Percentiles rank a stretch among this genome's conserved stretches.
These are phyloP conservation scores for Rhipidocladum racemiflorum DNA, from an alignment of 176 grass and related monocot species.

Conservation along the genomic window DNA sequence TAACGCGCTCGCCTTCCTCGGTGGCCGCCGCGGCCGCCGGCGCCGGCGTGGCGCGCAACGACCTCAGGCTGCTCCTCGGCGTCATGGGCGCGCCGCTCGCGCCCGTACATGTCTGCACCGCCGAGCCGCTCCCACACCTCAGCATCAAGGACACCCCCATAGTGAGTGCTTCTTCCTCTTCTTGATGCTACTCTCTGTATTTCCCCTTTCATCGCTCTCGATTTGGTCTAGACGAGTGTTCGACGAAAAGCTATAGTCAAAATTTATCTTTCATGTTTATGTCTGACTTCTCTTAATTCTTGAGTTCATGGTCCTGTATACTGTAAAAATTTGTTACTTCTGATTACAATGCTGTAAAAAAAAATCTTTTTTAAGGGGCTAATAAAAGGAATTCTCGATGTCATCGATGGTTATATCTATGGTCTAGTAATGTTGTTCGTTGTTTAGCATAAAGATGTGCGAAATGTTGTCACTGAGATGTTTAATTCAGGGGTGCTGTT, in stretches of 20 bases:
- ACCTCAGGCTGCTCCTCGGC: conserved; percentile 63
- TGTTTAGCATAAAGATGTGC: not conserved
- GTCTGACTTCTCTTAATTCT: not conserved
- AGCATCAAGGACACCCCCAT: conserved; percentile 80
- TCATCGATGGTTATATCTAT: not conserved
- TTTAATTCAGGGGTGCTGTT: not conserved
- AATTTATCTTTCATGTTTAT: not conserved
- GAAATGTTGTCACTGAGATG: not conserved
- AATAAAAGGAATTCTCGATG: not conserved
- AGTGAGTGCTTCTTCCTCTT: conserved; percentile 30
- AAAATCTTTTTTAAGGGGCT: not conserved
- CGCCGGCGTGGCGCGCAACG: conserved; percentile 40
- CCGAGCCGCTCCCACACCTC: conserved; percentile 65
- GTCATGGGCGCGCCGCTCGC: conserved; percentile 73
- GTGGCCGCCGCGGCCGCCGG: not conserved
- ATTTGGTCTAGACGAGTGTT: conserved; percentile 20
- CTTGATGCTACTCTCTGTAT: not conserved
- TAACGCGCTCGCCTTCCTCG: conserved; percentile 38
- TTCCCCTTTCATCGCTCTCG: not conserved
- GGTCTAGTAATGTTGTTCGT: conserved; percentile 1
- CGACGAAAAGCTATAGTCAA: conserved; percentile 20
- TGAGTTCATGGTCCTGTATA: conserved; percentile 12
- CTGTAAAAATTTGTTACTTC: conserved; percentile 19
- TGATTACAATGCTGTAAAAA: conserved; percentile 3
- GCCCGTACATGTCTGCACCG: conserved; percentile 61